These are phyloP conservation scores for Dorcoceras hygrometricum DNA, from an alignment of 257 asterid genomes.

Conservation along the genomic window DNA sequence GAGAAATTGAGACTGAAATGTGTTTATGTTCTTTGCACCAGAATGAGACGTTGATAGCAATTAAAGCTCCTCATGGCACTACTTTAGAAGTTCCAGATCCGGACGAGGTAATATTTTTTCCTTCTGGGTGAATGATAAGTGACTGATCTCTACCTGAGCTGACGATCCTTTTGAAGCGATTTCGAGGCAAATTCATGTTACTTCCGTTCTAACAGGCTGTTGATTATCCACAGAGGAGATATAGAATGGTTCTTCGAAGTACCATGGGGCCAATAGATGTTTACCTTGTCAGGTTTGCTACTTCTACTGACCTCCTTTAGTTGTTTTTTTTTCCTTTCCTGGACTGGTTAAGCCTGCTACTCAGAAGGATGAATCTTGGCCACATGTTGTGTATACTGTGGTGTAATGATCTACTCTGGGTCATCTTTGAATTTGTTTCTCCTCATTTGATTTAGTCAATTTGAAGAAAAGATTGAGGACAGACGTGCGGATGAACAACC, in stretches of 20 bases:
- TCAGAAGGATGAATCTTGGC: conserved; percentile 1
- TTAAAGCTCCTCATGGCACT: conserved; percentile 98
- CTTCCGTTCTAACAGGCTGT: conserved; percentile 53
- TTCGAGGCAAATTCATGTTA: conserved; percentile 9
- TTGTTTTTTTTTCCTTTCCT: not conserved
- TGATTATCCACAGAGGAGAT: conserved; percentile 93
- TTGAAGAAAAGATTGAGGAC: conserved; percentile 86
- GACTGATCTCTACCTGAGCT: conserved; percentile 1
- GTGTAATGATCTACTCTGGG: conserved; percentile 3
- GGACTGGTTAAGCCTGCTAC: not conserved
- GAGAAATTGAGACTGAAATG: conserved; percentile 18
- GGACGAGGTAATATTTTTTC: conserved; percentile 65
- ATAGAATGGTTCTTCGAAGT: conserved; percentile 82
- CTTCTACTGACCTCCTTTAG: not conserved
- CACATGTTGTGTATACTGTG: conserved; percentile 7
- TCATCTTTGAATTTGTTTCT: conserved; percentile 1
- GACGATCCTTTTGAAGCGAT: conserved; percentile 1
- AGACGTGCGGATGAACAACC: conserved; percentile 45
- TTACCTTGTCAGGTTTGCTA: conserved; percentile 80
- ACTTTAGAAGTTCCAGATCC: conserved; percentile 99
- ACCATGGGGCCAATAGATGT: conserved; percentile 93
- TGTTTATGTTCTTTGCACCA: conserved; percentile 27
- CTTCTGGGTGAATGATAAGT: not conserved
- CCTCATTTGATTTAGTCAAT: conserved; percentile 48
- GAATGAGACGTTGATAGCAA: conserved; percentile 94